Evolutionary conservation across 352 stramenopile species (phyloP).

Genomic region (Globisporangium irregulare): DNA sequence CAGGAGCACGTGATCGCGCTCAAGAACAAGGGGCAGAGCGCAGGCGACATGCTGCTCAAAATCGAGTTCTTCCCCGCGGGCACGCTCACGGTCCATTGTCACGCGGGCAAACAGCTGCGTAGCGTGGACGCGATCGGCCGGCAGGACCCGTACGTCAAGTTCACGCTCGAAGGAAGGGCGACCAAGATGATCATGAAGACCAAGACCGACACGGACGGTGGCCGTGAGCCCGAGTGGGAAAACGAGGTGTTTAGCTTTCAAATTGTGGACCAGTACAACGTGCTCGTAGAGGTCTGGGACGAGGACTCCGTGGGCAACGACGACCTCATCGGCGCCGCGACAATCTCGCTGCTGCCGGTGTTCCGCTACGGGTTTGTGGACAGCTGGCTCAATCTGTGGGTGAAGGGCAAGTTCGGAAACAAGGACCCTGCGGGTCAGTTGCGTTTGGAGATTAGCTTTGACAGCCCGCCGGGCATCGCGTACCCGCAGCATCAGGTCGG

Average conservation of each 20-base stretch:
- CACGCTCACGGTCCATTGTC: constrained; percentile 51
- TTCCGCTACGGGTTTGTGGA: constrained; percentile 89
- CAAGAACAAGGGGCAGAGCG: constrained; percentile 57
- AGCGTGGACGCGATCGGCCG: constrained; percentile 72
- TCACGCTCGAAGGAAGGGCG: constrained; percentile 70
- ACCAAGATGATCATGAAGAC: constrained; percentile 79
- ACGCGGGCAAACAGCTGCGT: constrained; percentile 58
- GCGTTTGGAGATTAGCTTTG: constrained; percentile 86
- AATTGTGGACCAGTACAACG: constrained; percentile 92
- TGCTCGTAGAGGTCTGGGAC: constrained; percentile 90
- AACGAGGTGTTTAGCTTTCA: constrained; percentile 83
- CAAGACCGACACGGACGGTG: constrained; percentile 85
- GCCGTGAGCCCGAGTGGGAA: constrained; percentile 81
- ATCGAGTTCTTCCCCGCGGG: constrained; percentile 86
- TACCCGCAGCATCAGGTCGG: constrained; percentile 91
- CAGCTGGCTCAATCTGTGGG: constrained; percentile 86
- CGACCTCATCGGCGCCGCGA: constrained; percentile 84
- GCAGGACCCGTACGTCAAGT: constrained; percentile 79
- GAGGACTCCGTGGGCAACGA: constrained; percentile 89
- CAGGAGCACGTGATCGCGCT: constrained; percentile 63
- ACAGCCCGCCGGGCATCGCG: constrained; percentile 65
- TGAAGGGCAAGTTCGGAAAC: constrained; percentile 86
- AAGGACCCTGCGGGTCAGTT: constrained; percentile 86
- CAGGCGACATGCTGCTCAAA: constrained; percentile 71
- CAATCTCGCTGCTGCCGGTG: constrained; percentile 85